Base-by-base conservation (phyloP, 1,139 yeast genomes). In the Debaryomyces subglobosus region DNA sequence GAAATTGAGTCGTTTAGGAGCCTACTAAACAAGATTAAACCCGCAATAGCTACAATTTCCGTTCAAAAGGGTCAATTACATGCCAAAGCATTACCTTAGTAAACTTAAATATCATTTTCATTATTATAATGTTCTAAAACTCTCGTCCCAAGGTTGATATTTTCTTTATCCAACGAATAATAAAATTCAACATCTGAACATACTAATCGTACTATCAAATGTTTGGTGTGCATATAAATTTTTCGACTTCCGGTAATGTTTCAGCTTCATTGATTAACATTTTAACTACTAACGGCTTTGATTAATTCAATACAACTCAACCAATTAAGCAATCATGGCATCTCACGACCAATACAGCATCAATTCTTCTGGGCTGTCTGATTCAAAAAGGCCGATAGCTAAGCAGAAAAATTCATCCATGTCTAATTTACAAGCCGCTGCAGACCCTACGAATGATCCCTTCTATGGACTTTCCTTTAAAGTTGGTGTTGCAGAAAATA, bases 401-500 rank as follows among this genome's bases (percentile, higher is more conserved):
- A 27, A 30, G 9, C 13, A 23, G 13, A 40, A 30, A 32, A 40
- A 40, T 16, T 9, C 33, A 18, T 29, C 34, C 6, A 40, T 25
- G 21, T 30, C 43, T 4, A 40, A 40, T 27, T 21, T 20, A 20
- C 36, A 40, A 13, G 36, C 24, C 6, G 29, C 25, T 13, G 21
- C 43, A 29, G 43, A 40, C 5, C 25, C 36, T 23, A 12, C 32
- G n/a, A 50, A 53, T 43, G 71, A 76, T 53, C 79, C 79, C 6
- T 76, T 76, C 52, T 64, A 73, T 53, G 82, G 84, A 33, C 72
- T 83, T 34, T 82, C 89, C 8, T 86, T 86, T 62, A 75, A 74
- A 47, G 96, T 90, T 4, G 97, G 97, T 1, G 96, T 92, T 13
- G 85, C 96, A 10, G 97, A 91, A 60, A 94, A 90, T 65, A 85